A percentile compares a stretch with the other conserved stretches of the same genome.
These are phyloP conservation scores for Lodderomyces orthopsilosis DNA, from an alignment of 1,139 yeast species.

Conservation along the genomic window DNA sequence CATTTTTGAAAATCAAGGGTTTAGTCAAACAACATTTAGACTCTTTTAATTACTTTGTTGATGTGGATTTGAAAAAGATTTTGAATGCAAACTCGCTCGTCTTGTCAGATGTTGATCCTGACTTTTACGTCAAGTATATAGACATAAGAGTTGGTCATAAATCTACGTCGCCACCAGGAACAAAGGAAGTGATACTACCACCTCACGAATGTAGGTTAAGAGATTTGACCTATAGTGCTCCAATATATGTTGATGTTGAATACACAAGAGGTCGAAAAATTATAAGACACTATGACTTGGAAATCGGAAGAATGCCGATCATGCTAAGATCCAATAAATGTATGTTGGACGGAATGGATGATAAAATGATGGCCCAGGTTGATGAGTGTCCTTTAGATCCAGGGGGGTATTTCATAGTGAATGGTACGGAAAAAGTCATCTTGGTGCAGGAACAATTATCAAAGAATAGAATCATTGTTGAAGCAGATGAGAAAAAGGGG, in stretches of 20 bases:
- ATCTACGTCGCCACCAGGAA: conserved; percentile 47
- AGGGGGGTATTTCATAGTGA: conserved; percentile 96
- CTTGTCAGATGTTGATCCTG: conserved; percentile 94
- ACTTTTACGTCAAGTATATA: conserved; percentile 84
- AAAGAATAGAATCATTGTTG: conserved; percentile 96
- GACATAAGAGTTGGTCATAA: conserved; percentile 87
- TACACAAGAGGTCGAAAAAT: conserved; percentile 93
- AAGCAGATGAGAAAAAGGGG: conserved; percentile 91
- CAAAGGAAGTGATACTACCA: conserved; percentile 67
- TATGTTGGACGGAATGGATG: conserved; percentile 74
- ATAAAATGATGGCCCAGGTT: conserved; percentile 78
- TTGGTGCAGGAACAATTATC: conserved; percentile 95
- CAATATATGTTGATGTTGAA: conserved; percentile 94
- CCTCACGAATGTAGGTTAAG: conserved; percentile 97
- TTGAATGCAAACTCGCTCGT: conserved; percentile 87
- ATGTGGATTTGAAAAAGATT: conserved; percentile 87
- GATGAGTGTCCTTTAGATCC: conserved; percentile 98
- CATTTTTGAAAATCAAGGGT: conserved; percentile 92
- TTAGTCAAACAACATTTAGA: conserved; percentile 95
- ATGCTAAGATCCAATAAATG: conserved; percentile 94
- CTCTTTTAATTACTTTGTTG: conserved; percentile 94
- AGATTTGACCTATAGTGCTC: conserved; percentile 94
- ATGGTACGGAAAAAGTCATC: conserved; percentile 97
- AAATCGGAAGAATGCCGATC: conserved; percentile 96
- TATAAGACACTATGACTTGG: conserved; percentile 84